Evolutionary conservation across 768 basidiomycete genomes (phyloP), one percentile per base, ranked within the genome.

Genomic region (Lentinula raphanica): DNA sequence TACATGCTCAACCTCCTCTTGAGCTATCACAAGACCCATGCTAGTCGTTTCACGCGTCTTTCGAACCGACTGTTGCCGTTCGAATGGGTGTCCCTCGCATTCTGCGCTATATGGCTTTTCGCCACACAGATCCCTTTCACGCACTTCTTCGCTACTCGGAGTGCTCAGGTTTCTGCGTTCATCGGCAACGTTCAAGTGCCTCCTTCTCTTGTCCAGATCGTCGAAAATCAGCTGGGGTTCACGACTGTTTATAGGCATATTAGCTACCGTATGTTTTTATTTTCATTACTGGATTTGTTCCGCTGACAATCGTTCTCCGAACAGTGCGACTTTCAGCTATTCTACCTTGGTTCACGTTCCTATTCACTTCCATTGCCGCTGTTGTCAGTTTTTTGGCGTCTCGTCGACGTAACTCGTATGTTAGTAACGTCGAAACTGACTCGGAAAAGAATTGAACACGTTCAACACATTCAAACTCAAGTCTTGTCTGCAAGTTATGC

Each of bases 51-150:
- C 12, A 36, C 50, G 15, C 50, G 50, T 51, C 55, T 61, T 12
- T 65, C 65, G 2, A 56, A 64, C 15, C 58, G 54, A n/a, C 59
- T 59, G n/a, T 69, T 75, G 46, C 64, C 63, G 25, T 15, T 71
- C 29, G 75, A 76, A 65, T 71, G 61, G 55, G 65, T 58, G 55
- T 25, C 72, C 15, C 69, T 81, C 49, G 66, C 69, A 21, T 77
- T 81, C 62, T 71, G 71, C 61, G 64, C 72, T 35, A 42, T 73
- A 25, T 81, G 76, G 75, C 67, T 82, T 40, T 71, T 82, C 62
- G 77, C 76, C 19, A 68, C 71, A 3, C 67, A 76, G 23, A 69
- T 82, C 8, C 70, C 81, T 6, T 78, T 75, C 63, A 76, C 76
- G 15, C 67, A 71, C 64, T 74, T 76, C 65, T 72, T 76, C 58